Evolutionary conservation across 2,329 filamentous ascomycete genomes (phyloP).

Genomic region (Alternaria burnsii): DNA sequence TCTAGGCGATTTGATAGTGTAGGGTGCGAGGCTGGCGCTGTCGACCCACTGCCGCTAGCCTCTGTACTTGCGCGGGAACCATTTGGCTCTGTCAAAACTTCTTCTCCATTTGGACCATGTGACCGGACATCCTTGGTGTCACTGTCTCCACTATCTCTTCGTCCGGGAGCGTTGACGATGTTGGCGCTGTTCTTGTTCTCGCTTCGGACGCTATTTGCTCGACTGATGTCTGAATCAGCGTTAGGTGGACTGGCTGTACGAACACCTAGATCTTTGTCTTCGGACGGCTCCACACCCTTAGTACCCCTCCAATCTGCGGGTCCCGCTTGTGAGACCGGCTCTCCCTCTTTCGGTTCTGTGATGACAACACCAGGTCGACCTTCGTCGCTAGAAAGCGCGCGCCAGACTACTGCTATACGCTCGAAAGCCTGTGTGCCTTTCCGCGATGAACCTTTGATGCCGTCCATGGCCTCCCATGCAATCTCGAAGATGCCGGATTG

Average conservation of each 20-base stretch:
- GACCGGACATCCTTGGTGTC: conserved; percentile 53
- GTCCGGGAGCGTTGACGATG: conserved; percentile 37
- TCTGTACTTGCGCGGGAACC: conserved; percentile 20
- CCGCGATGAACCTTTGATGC: conserved; percentile 85
- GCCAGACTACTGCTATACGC: conserved; percentile 85
- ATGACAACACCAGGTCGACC: conserved; percentile 59
- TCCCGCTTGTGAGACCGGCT: conserved; percentile 73
- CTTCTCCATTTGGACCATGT: conserved; percentile 48
- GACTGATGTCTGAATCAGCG: conserved; percentile 72
- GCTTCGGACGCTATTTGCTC: conserved; percentile 73
- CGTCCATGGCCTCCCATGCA: conserved; percentile 84
- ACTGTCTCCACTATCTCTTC: conserved; percentile 43
- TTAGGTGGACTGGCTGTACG: conserved; percentile 65
- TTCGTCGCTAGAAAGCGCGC: conserved; percentile 52
- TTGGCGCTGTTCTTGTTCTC: conserved; percentile 38
- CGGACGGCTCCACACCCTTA: conserved; percentile 51
- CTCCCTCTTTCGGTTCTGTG: conserved; percentile 70
- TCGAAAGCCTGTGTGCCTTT: conserved; percentile 87
- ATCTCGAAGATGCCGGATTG: conserved; percentile 76
- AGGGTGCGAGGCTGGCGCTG: conserved; percentile 19
- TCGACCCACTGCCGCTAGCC: conserved; percentile 27
- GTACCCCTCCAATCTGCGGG: conserved; percentile 78
- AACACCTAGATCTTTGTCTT: conserved; percentile 73
- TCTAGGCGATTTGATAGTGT: conserved; percentile 29
- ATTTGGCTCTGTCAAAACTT: conserved; percentile 41